A percentile compares a stretch with the other conserved stretches of the same genome.
Conservation (phyloP, 1,284 basidiomycete species). For the Erythrobasidium hasegawianum region DNA sequence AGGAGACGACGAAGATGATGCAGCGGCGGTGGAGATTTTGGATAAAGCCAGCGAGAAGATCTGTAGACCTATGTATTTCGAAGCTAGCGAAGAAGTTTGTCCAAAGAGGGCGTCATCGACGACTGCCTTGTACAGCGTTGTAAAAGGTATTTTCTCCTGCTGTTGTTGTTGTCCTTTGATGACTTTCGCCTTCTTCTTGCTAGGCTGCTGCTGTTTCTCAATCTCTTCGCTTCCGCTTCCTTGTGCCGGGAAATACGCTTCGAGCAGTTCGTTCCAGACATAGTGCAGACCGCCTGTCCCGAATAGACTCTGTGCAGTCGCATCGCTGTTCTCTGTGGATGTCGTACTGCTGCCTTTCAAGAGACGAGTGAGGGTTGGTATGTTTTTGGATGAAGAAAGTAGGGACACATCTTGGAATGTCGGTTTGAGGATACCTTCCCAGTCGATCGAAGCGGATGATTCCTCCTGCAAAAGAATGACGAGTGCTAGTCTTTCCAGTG, state of each 20-base stretch:
- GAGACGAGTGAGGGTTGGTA: conserved; percentile 68
- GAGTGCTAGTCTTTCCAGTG: conserved; percentile 82
- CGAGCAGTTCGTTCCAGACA: conserved; percentile 81
- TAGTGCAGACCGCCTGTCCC: conserved; percentile 85
- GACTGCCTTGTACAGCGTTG: conserved; percentile 82
- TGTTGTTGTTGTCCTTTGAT: conserved; percentile 24
- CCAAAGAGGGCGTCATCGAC: conserved; percentile 61
- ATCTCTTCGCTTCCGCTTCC: not conserved
- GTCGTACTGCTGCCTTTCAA: conserved; percentile 60
- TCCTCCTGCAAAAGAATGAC: conserved; percentile 65
- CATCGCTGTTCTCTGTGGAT: conserved; percentile 5
- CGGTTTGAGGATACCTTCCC: conserved; percentile 65
- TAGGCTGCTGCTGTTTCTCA: not conserved
- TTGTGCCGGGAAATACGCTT: conserved; percentile 59
- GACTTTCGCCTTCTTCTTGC: conserved; percentile 24
- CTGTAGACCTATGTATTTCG: conserved; percentile 32
- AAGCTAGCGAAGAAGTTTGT: conserved; percentile 6
- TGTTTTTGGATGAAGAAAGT: conserved; percentile 63
- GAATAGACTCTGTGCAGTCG: conserved; percentile 48
- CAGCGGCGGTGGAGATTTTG: too few relatives aligned
- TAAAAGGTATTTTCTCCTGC: conserved; percentile 63
- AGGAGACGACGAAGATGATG: too few relatives aligned
- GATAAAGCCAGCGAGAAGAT: conserved; percentile 17
- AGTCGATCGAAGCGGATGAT: conserved; percentile 60
- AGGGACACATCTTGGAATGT: conserved; percentile 70